Evolutionary conservation across 163 green algal species (phyloP).

Genomic region (Prototheca cutis): DNA sequence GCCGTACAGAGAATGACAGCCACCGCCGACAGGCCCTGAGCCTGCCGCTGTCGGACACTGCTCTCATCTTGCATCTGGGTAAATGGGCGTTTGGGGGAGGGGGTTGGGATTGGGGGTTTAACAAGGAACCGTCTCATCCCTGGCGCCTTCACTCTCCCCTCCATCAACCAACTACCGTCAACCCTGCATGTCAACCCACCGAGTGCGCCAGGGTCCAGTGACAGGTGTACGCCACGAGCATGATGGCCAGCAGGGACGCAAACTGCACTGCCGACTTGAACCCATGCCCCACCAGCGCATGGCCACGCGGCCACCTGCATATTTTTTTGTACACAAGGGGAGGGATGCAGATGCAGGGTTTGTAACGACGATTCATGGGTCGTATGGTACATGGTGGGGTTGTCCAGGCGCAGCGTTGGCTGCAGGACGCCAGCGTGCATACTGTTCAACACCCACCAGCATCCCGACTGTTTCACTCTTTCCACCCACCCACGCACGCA

Average conservation of each 20-base stretch:
- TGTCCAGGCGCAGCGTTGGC: not conserved
- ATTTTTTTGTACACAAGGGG: too few species aligned
- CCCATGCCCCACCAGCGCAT: constrained; percentile 9
- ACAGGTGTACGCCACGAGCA: constrained; percentile 18
- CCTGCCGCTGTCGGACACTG: constrained; percentile 5
- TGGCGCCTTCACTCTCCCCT: not conserved
- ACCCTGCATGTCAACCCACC: not conserved
- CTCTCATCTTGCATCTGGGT: constrained; percentile 10
- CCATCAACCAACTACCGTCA: not conserved
- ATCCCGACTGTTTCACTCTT: too few species aligned
- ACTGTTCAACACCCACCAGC: too few species aligned
- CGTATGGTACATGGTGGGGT: too few species aligned
- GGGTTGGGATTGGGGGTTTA: not conserved
- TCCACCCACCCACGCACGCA: not conserved
- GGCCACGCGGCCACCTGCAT: constrained; percentile 16
- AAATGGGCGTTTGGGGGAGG: too few species aligned
- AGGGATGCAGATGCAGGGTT: too few species aligned
- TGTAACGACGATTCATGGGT: too few species aligned
- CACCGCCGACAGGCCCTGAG: constrained; percentile 4
- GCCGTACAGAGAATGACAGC: constrained; percentile 6
- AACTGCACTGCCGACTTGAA: constrained; percentile 23
- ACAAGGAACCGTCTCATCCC: not conserved
- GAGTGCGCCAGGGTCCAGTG: constrained; percentile 14
- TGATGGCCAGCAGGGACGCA: constrained; percentile 16
- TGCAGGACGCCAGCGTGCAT: too few species aligned